Evolutionary conservation across 1,284 basidiomycete species (phyloP), one percentile per base, ranked within the genome.

Genomic region (Moniliophthora roreri): DNA sequence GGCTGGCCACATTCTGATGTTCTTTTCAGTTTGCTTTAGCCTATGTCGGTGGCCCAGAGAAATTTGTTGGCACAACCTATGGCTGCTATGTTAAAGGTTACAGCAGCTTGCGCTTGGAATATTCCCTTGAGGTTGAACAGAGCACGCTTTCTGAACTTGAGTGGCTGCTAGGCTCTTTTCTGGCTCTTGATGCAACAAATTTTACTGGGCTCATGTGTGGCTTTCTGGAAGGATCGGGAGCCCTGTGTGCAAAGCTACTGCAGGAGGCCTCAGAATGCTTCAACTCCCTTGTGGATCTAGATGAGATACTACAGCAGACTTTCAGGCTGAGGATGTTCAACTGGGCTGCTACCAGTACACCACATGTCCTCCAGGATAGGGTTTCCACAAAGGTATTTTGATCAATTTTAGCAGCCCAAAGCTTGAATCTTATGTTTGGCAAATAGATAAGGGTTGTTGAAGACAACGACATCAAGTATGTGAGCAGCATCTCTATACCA

Each of bases 291-390:
- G 13, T 28, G 3, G 28, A 38, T 10, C 9, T 40, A 1, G 28
- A 32, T 32, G 28, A 32, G 6, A 15, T 52, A 11, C n/a, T 16
- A 26, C 23, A 48, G 7, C 23, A 26, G 2, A 39, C 20, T 13
- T 52, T 39, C 20, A 4, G 51, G 23, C 36, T 47, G 32, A 28
- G 34, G 21, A 46, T 52, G 37, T 28, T 52, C 16, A 47, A 44
- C 23, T 52, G 51, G 51, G 32, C 51, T 1, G 37, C 24, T 4
- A 16, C 51, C 10, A 36, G 51, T 7, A 36, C 44, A 20, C 50
- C 50, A 15, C 16, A 15, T 28, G 10, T 44, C n/a, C 16, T 44
- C 7, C 39, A 26, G 6, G 50, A 44, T 4, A 40, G 20, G 6
- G 6, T 15, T 4, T 1, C 8, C 13, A 42, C 36, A 21, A 10